Conservation (phyloP, 2,329 filamentous ascomycete genomes). For the Emydomyces testavorans region DNA sequence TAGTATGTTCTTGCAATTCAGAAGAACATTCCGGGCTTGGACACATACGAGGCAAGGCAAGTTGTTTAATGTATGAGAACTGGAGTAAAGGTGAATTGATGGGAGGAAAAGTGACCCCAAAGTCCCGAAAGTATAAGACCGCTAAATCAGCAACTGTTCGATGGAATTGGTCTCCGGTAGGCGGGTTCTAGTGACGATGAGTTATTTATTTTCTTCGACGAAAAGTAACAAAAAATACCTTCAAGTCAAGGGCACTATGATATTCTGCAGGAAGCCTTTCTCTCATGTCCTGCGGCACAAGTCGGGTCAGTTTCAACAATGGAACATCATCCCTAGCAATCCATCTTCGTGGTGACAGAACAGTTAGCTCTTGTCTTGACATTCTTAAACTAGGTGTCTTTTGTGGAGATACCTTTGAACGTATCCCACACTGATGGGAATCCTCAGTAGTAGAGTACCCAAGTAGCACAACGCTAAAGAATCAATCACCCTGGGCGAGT, state of each 20-base stretch:
- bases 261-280: conserved; percentile 35
- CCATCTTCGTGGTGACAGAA: conserved; percentile 45
- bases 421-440: conserved; percentile 66
- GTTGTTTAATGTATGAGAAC: conserved; percentile 56
- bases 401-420: conserved; percentile 39
- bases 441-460: conserved; percentile 59
- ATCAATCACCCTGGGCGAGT: conserved; percentile 58
- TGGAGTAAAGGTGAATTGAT: conserved; percentile 60
- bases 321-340: conserved; percentile 55
- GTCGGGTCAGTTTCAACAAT: conserved; percentile 52
- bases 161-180: conserved; percentile 51
- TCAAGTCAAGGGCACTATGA: conserved; percentile 31
- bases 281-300: conserved; percentile 36
- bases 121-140: conserved; percentile 54
- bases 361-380: not conserved
- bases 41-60: conserved; percentile 60
- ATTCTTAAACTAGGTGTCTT: too few species aligned
- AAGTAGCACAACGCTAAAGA: conserved; percentile 70
- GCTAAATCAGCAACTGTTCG: conserved; percentile 50
- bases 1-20: conserved; percentile 7
- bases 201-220: conserved; percentile 22
- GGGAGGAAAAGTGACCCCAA: conserved; percentile 58
- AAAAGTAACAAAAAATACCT: conserved; percentile 20
- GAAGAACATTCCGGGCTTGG: not conserved
- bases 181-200: conserved; percentile 24